Conservation (phyloP, 2,329 filamentous ascomycete species). For the Colletotrichum viniferum region DNA sequence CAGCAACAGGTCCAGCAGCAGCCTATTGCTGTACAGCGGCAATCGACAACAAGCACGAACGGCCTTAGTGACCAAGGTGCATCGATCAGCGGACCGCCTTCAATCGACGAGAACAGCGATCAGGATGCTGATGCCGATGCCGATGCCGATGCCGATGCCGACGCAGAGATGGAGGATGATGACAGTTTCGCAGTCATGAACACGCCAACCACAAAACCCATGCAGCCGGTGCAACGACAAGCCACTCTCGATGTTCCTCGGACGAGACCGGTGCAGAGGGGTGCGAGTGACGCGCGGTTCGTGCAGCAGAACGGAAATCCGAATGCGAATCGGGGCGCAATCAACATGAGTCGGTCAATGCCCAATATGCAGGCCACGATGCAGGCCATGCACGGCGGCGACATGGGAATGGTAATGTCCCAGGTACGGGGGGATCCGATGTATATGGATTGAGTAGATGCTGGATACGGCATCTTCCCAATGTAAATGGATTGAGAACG, state of each 20-base stretch:
- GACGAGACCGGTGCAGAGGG: slow-evolving; percentile 37
- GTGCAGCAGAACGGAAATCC: slow-evolving; percentile 46
- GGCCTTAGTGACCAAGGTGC: slow-evolving; percentile 37
- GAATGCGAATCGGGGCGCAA: slow-evolving; percentile 38
- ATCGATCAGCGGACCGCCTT: slow-evolving; percentile 40
- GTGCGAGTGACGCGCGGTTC: slow-evolving; percentile 39
- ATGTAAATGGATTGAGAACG: background rate
- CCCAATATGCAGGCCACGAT: slow-evolving; percentile 50
- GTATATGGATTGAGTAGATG: slow-evolving; percentile 51
- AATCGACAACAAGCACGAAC: slow-evolving; percentile 40
- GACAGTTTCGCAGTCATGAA: slow-evolving; percentile 58
- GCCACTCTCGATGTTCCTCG: slow-evolving; percentile 48
- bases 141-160: slow-evolving; percentile 45
- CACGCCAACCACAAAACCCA: slow-evolving; percentile 40
- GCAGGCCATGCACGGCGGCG: slow-evolving; percentile 44
- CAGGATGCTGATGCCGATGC: slow-evolving; percentile 44
- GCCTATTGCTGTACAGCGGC: slow-evolving; percentile 24
- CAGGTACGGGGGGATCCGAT: slow-evolving; percentile 52
- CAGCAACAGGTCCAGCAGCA: slow-evolving; percentile 27
- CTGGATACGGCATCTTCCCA: background rate
- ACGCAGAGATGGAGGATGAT: slow-evolving; percentile 61
- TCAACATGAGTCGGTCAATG: slow-evolving; percentile 49
- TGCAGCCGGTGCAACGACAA: slow-evolving; percentile 42
- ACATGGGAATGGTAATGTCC: slow-evolving; percentile 51
- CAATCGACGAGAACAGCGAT: slow-evolving; percentile 52